These are phyloP conservation scores for Paramicrosporidium saccamoebae DNA, from an alignment of 371 early-diverging fungal genomes.

Conservation along the genomic window DNA sequence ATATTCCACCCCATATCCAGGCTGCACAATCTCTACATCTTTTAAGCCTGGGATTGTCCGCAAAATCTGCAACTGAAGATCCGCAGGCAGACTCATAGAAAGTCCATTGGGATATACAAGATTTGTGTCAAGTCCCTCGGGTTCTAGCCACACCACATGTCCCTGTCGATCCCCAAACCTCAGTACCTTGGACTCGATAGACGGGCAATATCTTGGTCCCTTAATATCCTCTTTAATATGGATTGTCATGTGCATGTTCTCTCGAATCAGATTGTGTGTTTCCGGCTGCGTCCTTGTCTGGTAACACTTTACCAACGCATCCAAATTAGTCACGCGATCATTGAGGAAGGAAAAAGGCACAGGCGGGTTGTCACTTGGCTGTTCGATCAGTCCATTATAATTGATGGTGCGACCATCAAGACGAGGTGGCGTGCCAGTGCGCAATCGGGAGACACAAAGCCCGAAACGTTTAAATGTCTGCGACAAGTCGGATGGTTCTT, in stretches of 20 bases:
- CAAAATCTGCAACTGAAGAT: slow-evolving; percentile 25
- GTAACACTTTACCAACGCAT: slow-evolving; percentile 28
- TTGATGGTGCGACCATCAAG: slow-evolving; percentile 33
- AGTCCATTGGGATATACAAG: slow-evolving; percentile 53
- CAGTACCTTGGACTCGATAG: slow-evolving; percentile 41
- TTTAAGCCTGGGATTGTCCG: slow-evolving; percentile 37
- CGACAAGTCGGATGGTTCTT: slow-evolving; percentile 36
- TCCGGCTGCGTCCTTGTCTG: slow-evolving; percentile 30
- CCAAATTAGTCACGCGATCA: slow-evolving; percentile 14
- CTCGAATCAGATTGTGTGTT: slow-evolving; percentile 25
- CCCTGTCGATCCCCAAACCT: slow-evolving; percentile 22
- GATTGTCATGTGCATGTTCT: slow-evolving; percentile 34
- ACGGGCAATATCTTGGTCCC: slow-evolving; percentile 60
- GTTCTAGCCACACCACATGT: slow-evolving; percentile 48
- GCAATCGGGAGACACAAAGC: slow-evolving; percentile 29
- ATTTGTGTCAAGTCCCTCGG: slow-evolving; percentile 19
- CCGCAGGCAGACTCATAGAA: slow-evolving; percentile 44
- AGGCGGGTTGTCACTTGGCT: slow-evolving; percentile 33
- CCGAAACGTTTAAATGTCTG: slow-evolving; percentile 32
- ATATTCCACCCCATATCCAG: slow-evolving; percentile 56
- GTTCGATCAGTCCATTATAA: slow-evolving; percentile 17
- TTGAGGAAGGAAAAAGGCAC: slow-evolving; percentile 40
- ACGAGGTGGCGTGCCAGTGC: slow-evolving; percentile 55
- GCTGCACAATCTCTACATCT: slow-evolving; percentile 29
- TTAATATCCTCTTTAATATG: slow-evolving; percentile 47